These are phyloP conservation scores for Penicillium sp. DNA, from an alignment of 2,329 filamentous ascomycete genomes.

Conservation along the genomic window DNA sequence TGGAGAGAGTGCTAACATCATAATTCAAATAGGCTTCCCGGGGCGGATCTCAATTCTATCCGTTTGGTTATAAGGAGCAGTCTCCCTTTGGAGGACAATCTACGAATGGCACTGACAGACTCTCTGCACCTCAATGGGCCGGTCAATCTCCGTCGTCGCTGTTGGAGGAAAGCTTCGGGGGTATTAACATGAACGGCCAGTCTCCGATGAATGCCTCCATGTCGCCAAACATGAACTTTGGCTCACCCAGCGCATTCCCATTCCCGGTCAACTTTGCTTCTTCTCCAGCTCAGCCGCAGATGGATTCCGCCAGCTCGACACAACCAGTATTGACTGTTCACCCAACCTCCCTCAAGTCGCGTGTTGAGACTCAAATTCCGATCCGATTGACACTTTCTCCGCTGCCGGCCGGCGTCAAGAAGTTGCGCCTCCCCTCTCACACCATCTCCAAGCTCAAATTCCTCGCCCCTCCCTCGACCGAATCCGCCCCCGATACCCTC, in stretches of 20 bases:
- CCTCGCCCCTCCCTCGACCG: constrained; percentile 70
- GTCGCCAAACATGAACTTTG: constrained; percentile 42
- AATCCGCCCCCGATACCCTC: constrained; percentile 70
- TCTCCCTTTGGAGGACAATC: constrained; percentile 39
- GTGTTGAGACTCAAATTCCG: constrained; percentile 94
- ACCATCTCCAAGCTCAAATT: constrained; percentile 95
- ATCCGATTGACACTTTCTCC: constrained; percentile 78
- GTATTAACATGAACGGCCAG: constrained; percentile 48
- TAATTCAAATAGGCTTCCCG: constrained; percentile 24
- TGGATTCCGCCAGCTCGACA: constrained; percentile 35
- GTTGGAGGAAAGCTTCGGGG: constrained; percentile 49
- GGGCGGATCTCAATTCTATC: constrained; percentile 35
- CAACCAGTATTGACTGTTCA: constrained; percentile 60
- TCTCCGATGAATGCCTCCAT: constrained; percentile 44
- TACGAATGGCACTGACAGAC: constrained; percentile 33
- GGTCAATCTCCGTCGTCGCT: constrained; percentile 47
- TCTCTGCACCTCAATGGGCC: constrained; percentile 42
- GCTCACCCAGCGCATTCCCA: constrained; percentile 32
- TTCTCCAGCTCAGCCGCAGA: constrained; percentile 30
- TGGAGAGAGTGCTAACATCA: constrained; percentile 9
- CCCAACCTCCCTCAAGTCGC: constrained; percentile 75
- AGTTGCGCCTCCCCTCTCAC: constrained; percentile 81
- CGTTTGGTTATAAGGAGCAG: constrained; percentile 38
- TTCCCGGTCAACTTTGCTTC: constrained; percentile 43
- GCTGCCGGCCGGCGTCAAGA: constrained; percentile 73